Base-by-base conservation (phyloP, 495 filamentous ascomycete species). In the Penicillium steckii region DNA sequence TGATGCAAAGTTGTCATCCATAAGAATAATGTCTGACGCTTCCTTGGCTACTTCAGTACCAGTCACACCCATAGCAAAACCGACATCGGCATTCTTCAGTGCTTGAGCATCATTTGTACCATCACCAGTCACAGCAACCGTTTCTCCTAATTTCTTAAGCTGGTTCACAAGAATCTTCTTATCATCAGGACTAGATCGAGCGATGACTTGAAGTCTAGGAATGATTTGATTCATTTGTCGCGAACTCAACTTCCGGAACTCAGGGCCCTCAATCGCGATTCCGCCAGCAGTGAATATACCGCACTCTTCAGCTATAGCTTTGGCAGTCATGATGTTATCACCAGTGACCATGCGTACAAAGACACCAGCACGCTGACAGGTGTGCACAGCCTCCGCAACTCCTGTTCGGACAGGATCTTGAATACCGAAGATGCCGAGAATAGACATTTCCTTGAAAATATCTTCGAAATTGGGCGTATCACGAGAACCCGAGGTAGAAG, bases 11-110 rank as follows among this genome's bases (percentile, higher is more conserved):
- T 95, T 92, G 66, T 96, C 91, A 60, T 95, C 90, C 86, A 95
- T 91, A 45, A 96, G 72, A 55, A 96, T 90, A 55, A 96, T 95
- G 33, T 89, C 86, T n/a, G 91, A 94, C 13, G 91, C 91, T 62
- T 95, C 91, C 64, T 95, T 95, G 8, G 91, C 90, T 17, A 96
- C 89, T 65, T 95, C 91, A 26, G 91, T 96, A 50, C 91, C 91
- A 38, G 88, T 78, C 49, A 95, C 85, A 60, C 90, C 91, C 91
- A 96, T 95, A 4, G 90, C 89, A 63, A 96, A 94, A 2, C 91
- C 90, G 42, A 95, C 88, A 71, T 95, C 89, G 21, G 91, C 91
- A 47, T 83, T 85, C 68, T 90, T 93, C 30, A 96, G 71, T 30
- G 91, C 91, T 40, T 90, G 90, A 1, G 87, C 91, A 71, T 96